A percentile compares a stretch with the other conserved stretches of the same genome.
These are phyloP conservation scores for Eutrema japonicum DNA, from an alignment of 345 rosid genomes.

Conservation along the genomic window DNA sequence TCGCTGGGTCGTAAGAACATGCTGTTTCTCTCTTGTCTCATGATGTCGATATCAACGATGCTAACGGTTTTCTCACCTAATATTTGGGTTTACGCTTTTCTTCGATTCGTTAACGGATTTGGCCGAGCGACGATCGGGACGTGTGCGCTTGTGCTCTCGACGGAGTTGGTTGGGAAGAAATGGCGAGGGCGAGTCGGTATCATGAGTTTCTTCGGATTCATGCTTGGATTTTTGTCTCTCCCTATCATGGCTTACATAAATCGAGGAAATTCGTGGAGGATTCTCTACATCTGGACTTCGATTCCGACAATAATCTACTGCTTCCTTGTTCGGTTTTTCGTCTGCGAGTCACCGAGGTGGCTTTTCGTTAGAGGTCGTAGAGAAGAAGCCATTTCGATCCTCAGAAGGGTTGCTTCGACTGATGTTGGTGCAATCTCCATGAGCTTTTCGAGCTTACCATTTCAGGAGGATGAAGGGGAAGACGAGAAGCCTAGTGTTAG, in stretches of 20 bases:
- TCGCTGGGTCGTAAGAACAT: conserved; percentile 63
- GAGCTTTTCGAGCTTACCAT: conserved; percentile 45
- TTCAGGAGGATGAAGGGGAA: conserved; percentile 42
- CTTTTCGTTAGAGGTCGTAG: conserved; percentile 54
- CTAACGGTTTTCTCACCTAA: conserved; percentile 49
- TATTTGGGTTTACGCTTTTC: conserved; percentile 51
- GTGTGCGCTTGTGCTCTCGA: conserved; percentile 53
- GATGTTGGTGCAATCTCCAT: conserved; percentile 29
- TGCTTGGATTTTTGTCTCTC: conserved; percentile 56
- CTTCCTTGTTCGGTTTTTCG: conserved; percentile 41
- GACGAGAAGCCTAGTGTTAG: conserved; percentile 40
- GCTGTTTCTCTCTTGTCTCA: conserved; percentile 50
- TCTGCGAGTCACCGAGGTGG: conserved; percentile 66
- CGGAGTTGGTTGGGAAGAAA: conserved; percentile 54
- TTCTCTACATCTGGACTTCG: conserved; percentile 55
- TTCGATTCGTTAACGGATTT: conserved; percentile 54
- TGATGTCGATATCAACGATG: conserved; percentile 53
- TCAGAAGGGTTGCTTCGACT: conserved; percentile 49
- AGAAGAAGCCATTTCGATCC: conserved; percentile 58
- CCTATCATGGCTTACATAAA: conserved; percentile 51
- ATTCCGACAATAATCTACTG: conserved; percentile 50
- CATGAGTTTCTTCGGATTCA: conserved; percentile 50
- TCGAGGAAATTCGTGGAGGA: conserved; percentile 53
- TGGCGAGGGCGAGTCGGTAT: conserved; percentile 58
- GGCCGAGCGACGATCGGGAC: conserved; percentile 57